Evolutionary conservation across 1,139 yeast genomes (phyloP).

Genomic region (Scheffersomyces illinoinensis): DNA sequence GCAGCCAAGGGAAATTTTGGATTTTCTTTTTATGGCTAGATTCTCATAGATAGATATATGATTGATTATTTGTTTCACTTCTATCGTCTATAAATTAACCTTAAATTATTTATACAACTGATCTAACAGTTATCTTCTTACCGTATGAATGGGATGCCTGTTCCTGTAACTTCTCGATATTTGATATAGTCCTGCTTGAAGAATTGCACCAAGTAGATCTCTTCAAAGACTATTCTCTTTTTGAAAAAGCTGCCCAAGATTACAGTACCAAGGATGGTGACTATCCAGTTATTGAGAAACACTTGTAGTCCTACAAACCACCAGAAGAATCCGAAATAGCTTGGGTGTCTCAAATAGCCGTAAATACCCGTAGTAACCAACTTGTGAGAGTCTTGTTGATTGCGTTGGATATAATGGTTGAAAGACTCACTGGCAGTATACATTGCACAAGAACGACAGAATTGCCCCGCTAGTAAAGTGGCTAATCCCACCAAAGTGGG

Average conservation of each 20-base stretch:
- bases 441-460: conserved; percentile 75
- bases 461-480: conserved; percentile 61
- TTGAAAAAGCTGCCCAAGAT: conserved; percentile 67
- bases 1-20: neutral
- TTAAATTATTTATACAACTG: neutral
- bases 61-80: neutral
- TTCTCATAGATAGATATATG: neutral
- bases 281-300: conserved; percentile 53
- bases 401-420: conserved; percentile 71
- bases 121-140: neutral
- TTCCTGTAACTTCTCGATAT: conserved; percentile 52
- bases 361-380: conserved; percentile 79
- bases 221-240: conserved; percentile 70
- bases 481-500: conserved; percentile 41
- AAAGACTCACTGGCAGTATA: conserved; percentile 85
- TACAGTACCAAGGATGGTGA: conserved; percentile 49
- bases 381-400: conserved; percentile 50
- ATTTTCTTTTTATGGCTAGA: neutral
- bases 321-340: conserved; percentile 87
- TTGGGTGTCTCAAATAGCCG: conserved; percentile 72
- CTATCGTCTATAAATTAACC: neutral
- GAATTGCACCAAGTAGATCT: conserved; percentile 58
- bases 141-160: conserved; percentile 64
- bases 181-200: conserved; percentile 64
- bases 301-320: conserved; percentile 92